Conservation (phyloP, 2,329 filamentous ascomycete species). For the Alternaria sp. region DNA sequence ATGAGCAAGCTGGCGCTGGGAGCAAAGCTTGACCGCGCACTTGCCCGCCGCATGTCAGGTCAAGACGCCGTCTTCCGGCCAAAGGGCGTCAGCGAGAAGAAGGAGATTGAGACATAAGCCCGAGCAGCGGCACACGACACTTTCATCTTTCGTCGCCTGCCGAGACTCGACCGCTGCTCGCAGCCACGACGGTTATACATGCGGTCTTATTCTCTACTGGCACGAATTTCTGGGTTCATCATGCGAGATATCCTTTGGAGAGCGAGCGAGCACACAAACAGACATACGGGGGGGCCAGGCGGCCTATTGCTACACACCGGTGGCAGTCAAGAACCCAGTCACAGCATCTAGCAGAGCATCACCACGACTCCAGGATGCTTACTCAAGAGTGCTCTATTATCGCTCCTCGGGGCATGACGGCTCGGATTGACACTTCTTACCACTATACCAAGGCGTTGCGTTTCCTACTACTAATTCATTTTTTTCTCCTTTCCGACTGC, state of each 20-base stretch:
- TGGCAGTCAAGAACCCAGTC: not conserved
- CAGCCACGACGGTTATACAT: conserved; percentile 9
- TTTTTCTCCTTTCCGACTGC: not conserved
- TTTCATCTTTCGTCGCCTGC: conserved; percentile 2
- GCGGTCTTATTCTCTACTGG: conserved; percentile 8
- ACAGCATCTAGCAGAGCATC: not conserved
- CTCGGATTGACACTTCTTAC: not conserved
- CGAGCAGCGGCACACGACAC: not conserved
- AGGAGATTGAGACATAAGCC: conserved; percentile 37
- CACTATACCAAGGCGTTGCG: conserved; percentile 8
- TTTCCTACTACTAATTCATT: conserved; percentile 7
- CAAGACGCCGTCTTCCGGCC: conserved; percentile 88
- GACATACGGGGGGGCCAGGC: not conserved
- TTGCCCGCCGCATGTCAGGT: conserved; percentile 83
- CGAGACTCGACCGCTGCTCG: conserved; percentile 15
- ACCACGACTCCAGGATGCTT: not conserved
- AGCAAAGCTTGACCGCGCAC: conserved; percentile 88
- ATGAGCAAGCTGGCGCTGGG: conserved; percentile 87
- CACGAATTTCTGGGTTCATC: conserved; percentile 13
- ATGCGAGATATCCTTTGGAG: conserved; percentile 20
- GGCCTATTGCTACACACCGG: not conserved
- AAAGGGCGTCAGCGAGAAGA: conserved; percentile 51
- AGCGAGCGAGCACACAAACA: not conserved
- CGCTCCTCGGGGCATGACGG: not conserved
- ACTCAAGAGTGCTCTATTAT: not conserved